Evolutionary conservation across 225 moss, liverwort and hornwort species (phyloP), one percentile per base, ranked within the genome.

Genomic region (Physcomitrellopsis africana): DNA sequence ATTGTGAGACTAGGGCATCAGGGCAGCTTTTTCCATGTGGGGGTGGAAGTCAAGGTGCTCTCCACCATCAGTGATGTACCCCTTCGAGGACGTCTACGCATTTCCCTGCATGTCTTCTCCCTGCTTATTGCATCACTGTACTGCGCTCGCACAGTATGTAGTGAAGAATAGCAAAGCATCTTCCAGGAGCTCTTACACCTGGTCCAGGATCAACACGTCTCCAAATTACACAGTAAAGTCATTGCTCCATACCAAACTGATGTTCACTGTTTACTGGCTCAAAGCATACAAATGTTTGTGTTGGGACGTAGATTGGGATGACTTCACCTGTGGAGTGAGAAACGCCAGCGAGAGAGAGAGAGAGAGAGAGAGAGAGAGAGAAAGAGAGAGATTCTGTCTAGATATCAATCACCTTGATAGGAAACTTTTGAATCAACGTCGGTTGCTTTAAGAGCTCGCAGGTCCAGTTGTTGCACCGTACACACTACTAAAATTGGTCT

Each of bases 21-120:
- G 32, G 80, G 53, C 86, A 86, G 86, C 83, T 73, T 86, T 87
- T 82, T 75, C 81, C 69, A 80, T 82, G 87, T 82, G 82, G 84
- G 80, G 72, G 65, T 18, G 80, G 59, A 84, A 74, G 80, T 87
- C 87, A 84, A 87, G 87, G 84, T 63, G 77, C 84, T 81, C 87
- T 80, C 83, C 81, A 83, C 86, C 84, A 82, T 75, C 77, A 82
- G 84, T 81, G 66, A 37, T 37, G 61, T 81, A 61, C 81, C 74
- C 65, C 32, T 37, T 37, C 71, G 57, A 75, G 78, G 73, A 84
- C 79, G 79, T 79, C 18, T 78, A 37, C 32, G 32, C 4, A 37
- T 37, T 37, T 37, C 32, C 3, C 32, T 37, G 32, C 76, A 63
- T 86, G 76, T 78, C 78, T 71, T 51, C 81, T 81, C 69, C 64